Evolutionary conservation across 139 green algal genomes (phyloP).

Genomic region (Chlorella sp.): DNA sequence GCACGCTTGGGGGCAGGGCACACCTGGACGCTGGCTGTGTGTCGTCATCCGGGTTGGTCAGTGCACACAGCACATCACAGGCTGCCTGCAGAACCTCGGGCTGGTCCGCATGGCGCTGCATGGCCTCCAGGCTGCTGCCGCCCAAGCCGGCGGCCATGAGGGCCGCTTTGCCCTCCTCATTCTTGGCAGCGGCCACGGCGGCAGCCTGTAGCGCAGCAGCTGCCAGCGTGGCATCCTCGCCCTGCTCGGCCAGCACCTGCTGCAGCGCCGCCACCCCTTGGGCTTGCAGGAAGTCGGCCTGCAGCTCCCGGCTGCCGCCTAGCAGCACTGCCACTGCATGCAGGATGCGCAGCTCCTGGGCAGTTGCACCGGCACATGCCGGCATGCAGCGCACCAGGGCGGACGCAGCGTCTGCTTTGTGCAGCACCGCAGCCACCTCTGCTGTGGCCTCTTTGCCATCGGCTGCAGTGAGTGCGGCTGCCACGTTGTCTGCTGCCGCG

Average conservation of each 20-base stretch:
- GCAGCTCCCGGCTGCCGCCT: neutral
- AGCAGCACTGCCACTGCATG: neutral
- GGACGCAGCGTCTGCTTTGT: neutral
- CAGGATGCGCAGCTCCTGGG: neutral
- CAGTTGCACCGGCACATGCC: neutral
- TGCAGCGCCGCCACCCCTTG: neutral
- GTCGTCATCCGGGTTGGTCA: conserved; percentile 74
- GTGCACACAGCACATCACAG: conserved; percentile 46
- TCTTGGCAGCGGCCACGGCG: conserved; percentile 47
- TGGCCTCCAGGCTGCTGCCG: conserved; percentile 11
- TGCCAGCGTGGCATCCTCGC: conserved; percentile 22
- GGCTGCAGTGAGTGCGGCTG: neutral
- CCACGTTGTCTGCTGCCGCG: neutral
- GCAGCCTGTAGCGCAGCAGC: conserved; percentile 38
- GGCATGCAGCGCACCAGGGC: neutral
- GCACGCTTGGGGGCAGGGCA: neutral
- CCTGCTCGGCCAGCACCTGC: neutral
- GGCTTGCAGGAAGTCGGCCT: conserved; percentile 5
- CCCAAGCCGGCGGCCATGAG: conserved; percentile 40
- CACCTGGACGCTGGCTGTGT: conserved; percentile 53
- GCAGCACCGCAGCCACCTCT: conserved; percentile 16
- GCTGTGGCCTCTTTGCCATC: neutral
- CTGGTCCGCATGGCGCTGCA: conserved; percentile 2
- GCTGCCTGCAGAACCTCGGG: conserved; percentile 29
- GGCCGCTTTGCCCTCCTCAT: conserved; percentile 66